Conservation (phyloP, 305 asterid genomes). For the Solanum chacoense region DNA sequence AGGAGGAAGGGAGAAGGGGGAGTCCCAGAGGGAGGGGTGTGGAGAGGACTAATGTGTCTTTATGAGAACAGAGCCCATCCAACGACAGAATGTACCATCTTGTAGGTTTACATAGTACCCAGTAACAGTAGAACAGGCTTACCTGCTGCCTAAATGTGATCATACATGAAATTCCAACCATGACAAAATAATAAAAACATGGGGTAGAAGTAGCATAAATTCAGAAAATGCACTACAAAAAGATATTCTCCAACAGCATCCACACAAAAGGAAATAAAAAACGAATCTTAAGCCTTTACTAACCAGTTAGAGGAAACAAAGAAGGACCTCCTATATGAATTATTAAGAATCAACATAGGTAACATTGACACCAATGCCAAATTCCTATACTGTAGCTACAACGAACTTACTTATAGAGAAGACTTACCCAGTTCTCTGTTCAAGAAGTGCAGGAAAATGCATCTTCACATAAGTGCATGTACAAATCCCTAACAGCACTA, state of each 20-base stretch:
- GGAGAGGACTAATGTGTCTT: background rate
- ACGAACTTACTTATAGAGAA: background rate
- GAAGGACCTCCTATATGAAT: background rate
- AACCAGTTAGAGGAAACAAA: background rate
- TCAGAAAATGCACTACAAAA: background rate
- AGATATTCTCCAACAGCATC: background rate
- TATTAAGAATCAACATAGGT: background rate
- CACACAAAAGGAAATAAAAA: background rate
- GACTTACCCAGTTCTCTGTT: slow-evolving; percentile 76
- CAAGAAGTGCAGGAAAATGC: slow-evolving; percentile 83
- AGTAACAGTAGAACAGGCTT: background rate
- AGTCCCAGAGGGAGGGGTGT: background rate
- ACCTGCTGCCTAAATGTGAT: background rate
- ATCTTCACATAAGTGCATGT: slow-evolving; percentile 81
- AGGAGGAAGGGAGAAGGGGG: background rate
- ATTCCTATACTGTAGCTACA: background rate
- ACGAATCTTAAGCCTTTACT: background rate
- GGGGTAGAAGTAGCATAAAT: background rate
- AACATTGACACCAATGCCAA: background rate
- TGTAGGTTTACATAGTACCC: background rate
- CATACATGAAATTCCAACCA: background rate
- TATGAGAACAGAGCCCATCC: background rate
- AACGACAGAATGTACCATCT: background rate
- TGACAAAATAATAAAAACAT: background rate
- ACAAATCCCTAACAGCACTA: slow-evolving; percentile 75